Evolutionary conservation across 768 basidiomycete genomes (phyloP).

Genomic region (Amanita fuliginea): DNA sequence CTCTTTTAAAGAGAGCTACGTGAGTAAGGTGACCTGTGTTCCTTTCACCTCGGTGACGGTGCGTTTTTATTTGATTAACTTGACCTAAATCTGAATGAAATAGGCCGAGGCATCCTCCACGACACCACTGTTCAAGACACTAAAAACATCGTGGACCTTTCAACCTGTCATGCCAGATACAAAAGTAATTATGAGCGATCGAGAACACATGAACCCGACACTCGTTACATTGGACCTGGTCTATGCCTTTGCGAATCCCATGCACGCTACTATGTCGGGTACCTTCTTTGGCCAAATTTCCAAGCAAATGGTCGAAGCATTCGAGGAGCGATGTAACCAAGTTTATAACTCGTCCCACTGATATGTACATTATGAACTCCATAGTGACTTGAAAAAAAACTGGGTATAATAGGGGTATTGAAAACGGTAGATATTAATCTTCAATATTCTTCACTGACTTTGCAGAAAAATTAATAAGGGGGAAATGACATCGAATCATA

Average conservation of each 20-base stretch:
- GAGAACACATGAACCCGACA: constrained; percentile 37
- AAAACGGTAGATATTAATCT: not conserved
- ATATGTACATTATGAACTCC: not conserved
- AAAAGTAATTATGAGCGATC: constrained; percentile 21
- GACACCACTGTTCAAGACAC: constrained; percentile 62
- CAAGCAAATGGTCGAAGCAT: constrained; percentile 83
- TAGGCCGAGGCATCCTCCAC: constrained; percentile 66
- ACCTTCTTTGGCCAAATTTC: constrained; percentile 84
- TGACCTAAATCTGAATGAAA: not conserved
- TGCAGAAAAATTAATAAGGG: constrained; percentile 29
- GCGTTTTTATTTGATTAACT: constrained; percentile 11
- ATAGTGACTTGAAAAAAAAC: not conserved
- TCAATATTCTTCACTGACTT: constrained; percentile 6
- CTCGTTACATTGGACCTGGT: constrained; percentile 75
- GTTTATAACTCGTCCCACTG: constrained; percentile 47
- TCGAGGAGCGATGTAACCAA: constrained; percentile 71
- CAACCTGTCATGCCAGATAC: constrained; percentile 33
- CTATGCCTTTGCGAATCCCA: constrained; percentile 80
- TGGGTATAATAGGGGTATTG: no score
- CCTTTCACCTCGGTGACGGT: constrained; percentile 79
- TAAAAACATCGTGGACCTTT: constrained; percentile 68
- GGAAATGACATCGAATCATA: constrained; percentile 40
- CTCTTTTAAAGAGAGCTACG: constrained; percentile 77
- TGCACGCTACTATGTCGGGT: constrained; percentile 75
- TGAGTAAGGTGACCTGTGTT: constrained; percentile 71